Evolutionary conservation across 2,329 filamentous ascomycete species (phyloP).

Genomic region (Zasmidium angulare): DNA sequence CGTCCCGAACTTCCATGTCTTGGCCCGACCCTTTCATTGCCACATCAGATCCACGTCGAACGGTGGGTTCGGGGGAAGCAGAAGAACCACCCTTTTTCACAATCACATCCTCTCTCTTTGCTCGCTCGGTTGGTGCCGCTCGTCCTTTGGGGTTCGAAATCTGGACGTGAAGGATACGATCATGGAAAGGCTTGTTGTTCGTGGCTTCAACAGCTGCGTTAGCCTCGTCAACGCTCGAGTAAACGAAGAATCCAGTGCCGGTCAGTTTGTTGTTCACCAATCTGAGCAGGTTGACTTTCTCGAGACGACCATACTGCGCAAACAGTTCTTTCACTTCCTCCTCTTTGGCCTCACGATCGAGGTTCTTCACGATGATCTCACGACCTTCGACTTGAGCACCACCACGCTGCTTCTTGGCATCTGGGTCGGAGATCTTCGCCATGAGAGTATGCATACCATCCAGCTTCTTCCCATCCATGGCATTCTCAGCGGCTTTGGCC

Average conservation of each 20-base stretch:
- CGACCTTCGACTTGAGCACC: conserved; percentile 83
- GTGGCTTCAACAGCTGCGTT: conserved; percentile 32
- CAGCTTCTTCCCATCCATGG: conserved; percentile 69
- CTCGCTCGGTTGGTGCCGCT: conserved; percentile 30
- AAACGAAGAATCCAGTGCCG: conserved; percentile 80
- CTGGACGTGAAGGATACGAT: conserved; percentile 37
- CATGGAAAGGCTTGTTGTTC: conserved; percentile 35
- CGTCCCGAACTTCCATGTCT: conserved; percentile 27
- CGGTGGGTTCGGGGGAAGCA: conserved; percentile 27
- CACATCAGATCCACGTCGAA: conserved; percentile 30
- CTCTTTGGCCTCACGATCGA: conserved; percentile 72
- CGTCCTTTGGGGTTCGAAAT: conserved; percentile 31
- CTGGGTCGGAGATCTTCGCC: conserved; percentile 82
- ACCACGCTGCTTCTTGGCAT: conserved; percentile 71
- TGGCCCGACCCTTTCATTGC: conserved; percentile 25
- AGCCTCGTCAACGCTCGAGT: conserved; percentile 55
- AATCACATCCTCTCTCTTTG: conserved; percentile 32
- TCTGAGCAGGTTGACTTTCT: conserved; percentile 68
- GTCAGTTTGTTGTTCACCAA: conserved; percentile 68
- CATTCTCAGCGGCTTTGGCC: conserved; percentile 66
- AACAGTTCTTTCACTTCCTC: conserved; percentile 71
- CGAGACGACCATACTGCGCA: conserved; percentile 71
- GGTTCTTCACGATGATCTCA: conserved; percentile 82
- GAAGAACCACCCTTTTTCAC: conserved; percentile 26
- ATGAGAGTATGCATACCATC: conserved; percentile 68